Evolutionary conservation across 768 basidiomycete species (phyloP), one percentile per base, ranked within the genome.

Genomic region (Leccinum subtestaceum): DNA sequence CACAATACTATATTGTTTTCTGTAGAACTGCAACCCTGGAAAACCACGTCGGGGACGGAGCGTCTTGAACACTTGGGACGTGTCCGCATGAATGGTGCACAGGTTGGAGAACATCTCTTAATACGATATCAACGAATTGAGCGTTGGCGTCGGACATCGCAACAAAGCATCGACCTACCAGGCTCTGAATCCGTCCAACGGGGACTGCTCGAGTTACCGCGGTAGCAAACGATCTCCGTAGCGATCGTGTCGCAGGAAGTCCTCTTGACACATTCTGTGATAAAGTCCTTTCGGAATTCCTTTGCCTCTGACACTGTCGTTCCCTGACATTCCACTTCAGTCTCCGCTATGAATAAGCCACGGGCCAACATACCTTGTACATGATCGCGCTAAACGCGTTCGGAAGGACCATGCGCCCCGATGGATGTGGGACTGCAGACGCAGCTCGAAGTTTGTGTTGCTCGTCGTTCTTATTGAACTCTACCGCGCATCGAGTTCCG

Each of bases 1-100:
- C 38, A 80, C 70, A 25, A 82, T 67, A 13, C 76, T 74, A 55
- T 74, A 81, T 9, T 69, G 58, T 32, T 69, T 70, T 47, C 62
- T 63, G 52, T 68, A 73, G 25, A 72, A 76, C 53, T 70, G 65
- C 5, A 72, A 27, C 10, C 66, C 67, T 3, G 67, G 68, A 32
- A 65, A 73, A 49, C 69, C 63, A 7, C 64, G 68, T 19, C 68
- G 63, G 19, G 71, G 71, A 60, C 71, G 69, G 53, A 74, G 32
- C 19, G 61, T 67, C 56, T 50, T 70, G 54, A 68, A 68, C 13
- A 73, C 63, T 50, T 66, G 56, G 6, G 74, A 72, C 2, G 64
- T 70, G 21, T 21, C 21, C 21, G 21, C 21, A 21, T 21, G 21
- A 21, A 21, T 21, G 21, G 21, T 21, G 21, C 21, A 21, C 21